phyloP scores from a whole-genome alignment of 129 eudicot species.

The Pseudognaphalium luteoalbum region DNA sequence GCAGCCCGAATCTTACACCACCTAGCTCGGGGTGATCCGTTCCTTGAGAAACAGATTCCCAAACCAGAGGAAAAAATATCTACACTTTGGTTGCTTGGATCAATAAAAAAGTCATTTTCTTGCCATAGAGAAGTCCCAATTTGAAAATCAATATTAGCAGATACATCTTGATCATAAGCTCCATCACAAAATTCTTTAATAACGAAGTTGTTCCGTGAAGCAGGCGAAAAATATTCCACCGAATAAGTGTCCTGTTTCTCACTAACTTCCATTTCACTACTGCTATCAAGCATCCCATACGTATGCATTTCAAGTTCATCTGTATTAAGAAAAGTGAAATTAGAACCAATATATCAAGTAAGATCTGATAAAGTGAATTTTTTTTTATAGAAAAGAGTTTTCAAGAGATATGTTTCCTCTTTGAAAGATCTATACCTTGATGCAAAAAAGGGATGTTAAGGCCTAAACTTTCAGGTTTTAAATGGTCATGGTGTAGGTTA shows the following conservation, averaged over 20 bases:
- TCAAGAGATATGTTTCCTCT: no score
- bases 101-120: slow-evolving; percentile 20
- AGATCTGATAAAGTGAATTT: not conserved
- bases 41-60: slow-evolving; percentile 27
- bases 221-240: slow-evolving; percentile 11
- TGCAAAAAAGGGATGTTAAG: slow-evolving; percentile 11
- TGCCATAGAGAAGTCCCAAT: slow-evolving; percentile 30
- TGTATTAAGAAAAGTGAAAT: slow-evolving; percentile 2
- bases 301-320: slow-evolving; percentile 32
- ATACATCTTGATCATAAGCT: slow-evolving; percentile 6
- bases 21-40: slow-evolving; percentile 34
- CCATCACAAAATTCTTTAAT: slow-evolving; percentile 11
- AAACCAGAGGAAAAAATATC: slow-evolving; percentile 32
- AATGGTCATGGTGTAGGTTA: slow-evolving; percentile 18
- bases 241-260: not conserved
- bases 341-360: not conserved
- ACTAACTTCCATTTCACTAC: slow-evolving; percentile 7
- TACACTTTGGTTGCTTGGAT: slow-evolving; percentile 25
- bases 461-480: not conserved
- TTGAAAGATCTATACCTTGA: slow-evolving; percentile 5
- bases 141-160: slow-evolving; percentile 20
- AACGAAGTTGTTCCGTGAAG: slow-evolving; percentile 25
- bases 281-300: slow-evolving; percentile 26
- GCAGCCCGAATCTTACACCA: slow-evolving; percentile 53
- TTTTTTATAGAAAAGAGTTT: no score